A percentile compares a stretch with the other conserved stretches of the same genome.
Conservation (phyloP, 768 basidiomycete genomes). For the Serendipita vermifera region DNA sequence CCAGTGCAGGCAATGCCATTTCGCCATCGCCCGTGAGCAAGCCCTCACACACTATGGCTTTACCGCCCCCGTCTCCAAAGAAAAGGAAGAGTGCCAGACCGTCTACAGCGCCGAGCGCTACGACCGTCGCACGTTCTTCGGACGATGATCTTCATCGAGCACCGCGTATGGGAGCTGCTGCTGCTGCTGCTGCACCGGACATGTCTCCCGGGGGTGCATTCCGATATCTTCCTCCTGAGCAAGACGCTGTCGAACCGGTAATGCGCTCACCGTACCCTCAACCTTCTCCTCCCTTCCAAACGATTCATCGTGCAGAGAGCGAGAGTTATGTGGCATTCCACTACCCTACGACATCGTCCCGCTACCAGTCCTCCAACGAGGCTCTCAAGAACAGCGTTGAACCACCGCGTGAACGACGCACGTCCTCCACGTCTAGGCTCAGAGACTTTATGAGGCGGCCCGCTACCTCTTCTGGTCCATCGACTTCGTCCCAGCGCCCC, state of each 20-base stretch:
- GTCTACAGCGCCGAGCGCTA: background rate
- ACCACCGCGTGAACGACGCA: background rate
- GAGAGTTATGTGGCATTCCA: background rate
- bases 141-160: no score
- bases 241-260: background rate
- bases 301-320: background rate
- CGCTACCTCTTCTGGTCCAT: conserved; percentile 1
- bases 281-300: background rate
- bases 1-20: background rate
- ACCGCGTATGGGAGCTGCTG: no score
- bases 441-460: background rate
- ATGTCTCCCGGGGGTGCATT: background rate
- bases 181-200: background rate
- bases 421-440: background rate
- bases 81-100: background rate
- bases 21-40: background rate
- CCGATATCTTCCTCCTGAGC: background rate
- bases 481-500: background rate
- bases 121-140: no score
- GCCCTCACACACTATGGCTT: background rate
- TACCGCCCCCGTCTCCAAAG: background rate
- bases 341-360: background rate
- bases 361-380: background rate
- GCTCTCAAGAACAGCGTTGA: no score
- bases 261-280: background rate